These are phyloP conservation scores for Tetrahymena thermophila DNA, from an alignment of 73 alveolate species.

Conservation along the genomic window DNA sequence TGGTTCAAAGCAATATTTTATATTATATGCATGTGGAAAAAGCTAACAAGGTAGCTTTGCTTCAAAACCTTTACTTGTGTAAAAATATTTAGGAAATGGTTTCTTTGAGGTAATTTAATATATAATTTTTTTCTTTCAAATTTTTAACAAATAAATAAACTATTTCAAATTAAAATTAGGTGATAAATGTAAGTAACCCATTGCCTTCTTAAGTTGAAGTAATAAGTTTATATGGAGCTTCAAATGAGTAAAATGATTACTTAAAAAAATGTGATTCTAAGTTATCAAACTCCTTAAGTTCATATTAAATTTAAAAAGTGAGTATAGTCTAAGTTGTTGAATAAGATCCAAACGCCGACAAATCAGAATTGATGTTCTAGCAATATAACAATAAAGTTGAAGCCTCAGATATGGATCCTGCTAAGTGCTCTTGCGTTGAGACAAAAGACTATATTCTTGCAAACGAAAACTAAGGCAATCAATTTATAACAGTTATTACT, in stretches of 20 bases:
- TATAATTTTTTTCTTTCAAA: background rate
- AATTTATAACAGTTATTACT: background rate
- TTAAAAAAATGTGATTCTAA: background rate
- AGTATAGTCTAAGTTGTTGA: background rate
- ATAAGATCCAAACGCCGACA: background rate
- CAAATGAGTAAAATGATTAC: background rate
- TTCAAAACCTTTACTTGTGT: background rate
- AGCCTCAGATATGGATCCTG: background rate
- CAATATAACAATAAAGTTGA: background rate
- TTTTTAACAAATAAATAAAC: background rate
- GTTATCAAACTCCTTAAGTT: background rate
- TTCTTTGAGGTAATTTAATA: background rate
- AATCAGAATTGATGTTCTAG: background rate
- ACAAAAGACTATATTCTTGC: background rate
- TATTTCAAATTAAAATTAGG: background rate
- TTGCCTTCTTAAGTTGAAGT: background rate
- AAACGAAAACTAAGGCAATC: background rate
- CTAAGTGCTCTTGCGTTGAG: background rate
- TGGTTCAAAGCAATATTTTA: background rate
- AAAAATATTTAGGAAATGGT: background rate
- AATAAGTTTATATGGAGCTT: background rate
- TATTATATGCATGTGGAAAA: background rate
- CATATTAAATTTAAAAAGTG: background rate
- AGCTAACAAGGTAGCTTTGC: background rate
- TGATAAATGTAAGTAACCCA: background rate